Evolutionary conservation across 495 filamentous ascomycete species (phyloP), one percentile per base, ranked within the genome.

Genomic region (Penicillium argentinense): DNA sequence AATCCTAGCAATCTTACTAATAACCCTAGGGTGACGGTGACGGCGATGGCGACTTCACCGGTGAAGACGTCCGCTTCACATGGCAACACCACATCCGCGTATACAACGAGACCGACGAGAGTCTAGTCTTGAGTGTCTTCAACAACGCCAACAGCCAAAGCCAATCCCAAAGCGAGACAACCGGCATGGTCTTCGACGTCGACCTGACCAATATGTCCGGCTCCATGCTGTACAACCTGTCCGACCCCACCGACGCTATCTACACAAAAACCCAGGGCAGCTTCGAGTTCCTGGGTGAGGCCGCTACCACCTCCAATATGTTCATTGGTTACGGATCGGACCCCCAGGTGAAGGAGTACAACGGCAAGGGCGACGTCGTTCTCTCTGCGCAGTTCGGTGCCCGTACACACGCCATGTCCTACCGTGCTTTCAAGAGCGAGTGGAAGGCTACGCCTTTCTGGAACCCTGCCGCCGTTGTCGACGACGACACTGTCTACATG

Each of bases 331-430:
- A 68, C 58, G 74, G 76, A 0, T 59, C 64, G 21, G 57, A 58
- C 3, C 59, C 71, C 30, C 56, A 69, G 0, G 19, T 79, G 12
- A 73, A 71, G 7, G 77, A 81, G 48, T 72, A 64, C 51, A 51
- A 47, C 19, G 27, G 30, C 3, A 24, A 49, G n/a, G 47, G 49
- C 14, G 26, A 53, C 13, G 25, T 50, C 2, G 48, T 60, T 12
- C 17, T 57, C 13, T 16, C 38, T 21, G 49, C 39, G 5, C 27
- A 53, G 23, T 53, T 57, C 38, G 56, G 44, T 5, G 39, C 45
- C 7, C 26, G 33, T 17, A 30, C 16, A 11, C 5, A 47, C 9
- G 46, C 41, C 1, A 19, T 50, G 28, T 42, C 59, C 3, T 62
- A 60, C 44, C 51, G 56, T 9, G 47, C 27, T 5, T 62, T 48